These are phyloP conservation scores for Aristolochia californica DNA, from an alignment of 164 flowering plant species.

Conservation along the genomic window DNA sequence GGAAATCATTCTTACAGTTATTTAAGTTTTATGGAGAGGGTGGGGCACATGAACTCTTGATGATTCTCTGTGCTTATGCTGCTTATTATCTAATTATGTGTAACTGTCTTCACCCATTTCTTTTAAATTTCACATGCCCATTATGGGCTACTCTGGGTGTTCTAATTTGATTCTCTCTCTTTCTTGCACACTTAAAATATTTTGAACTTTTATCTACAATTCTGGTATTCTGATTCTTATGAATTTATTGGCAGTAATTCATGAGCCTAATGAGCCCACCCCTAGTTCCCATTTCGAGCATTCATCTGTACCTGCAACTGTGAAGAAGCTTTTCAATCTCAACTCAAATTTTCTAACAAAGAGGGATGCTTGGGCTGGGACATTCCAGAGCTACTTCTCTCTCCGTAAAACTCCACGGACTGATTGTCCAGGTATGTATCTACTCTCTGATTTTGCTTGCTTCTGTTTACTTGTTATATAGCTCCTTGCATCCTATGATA, in stretches of 20 bases:
- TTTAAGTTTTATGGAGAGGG: too few relatives aligned
- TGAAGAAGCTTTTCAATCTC: conserved; percentile 84
- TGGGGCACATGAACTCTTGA: too few relatives aligned
- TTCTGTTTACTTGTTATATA: not conserved
- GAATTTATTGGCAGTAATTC: conserved; percentile 60
- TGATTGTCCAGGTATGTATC: conserved; percentile 80
- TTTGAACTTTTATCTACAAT: too few relatives aligned
- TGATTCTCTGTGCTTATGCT: too few relatives aligned
- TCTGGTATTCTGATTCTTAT: conserved; percentile 4
- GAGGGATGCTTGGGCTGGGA: conserved; percentile 98
- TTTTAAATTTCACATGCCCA: too few relatives aligned
- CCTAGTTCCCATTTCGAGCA: conserved; percentile 75
- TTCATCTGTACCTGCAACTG: conserved; percentile 91
- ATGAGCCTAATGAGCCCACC: conserved; percentile 73
- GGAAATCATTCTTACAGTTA: too few relatives aligned
- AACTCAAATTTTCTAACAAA: conserved; percentile 82
- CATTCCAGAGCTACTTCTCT: conserved; percentile 58
- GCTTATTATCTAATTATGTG: too few relatives aligned
- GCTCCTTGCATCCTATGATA: not conserved
- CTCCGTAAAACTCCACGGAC: conserved; percentile 64
- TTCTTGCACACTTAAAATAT: too few relatives aligned
- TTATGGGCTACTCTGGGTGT: too few relatives aligned
- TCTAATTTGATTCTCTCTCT: too few relatives aligned
- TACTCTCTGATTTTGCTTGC: not conserved
- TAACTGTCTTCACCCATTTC: too few relatives aligned